Evolutionary conservation across 106 monocot genomes (phyloP).

Genomic region (Xerophyta viscosa): DNA sequence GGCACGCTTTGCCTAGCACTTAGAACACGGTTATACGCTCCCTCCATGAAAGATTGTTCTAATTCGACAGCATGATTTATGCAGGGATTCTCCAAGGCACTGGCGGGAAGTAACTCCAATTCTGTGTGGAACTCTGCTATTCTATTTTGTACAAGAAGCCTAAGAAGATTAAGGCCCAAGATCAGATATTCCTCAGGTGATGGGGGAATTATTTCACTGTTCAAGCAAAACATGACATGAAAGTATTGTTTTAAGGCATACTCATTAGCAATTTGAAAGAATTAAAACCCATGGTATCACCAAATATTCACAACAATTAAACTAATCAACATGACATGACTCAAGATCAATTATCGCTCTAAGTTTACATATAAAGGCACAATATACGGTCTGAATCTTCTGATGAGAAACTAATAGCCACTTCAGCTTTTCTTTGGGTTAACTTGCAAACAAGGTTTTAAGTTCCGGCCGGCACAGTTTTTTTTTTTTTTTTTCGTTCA

Average conservation of each 20-base stretch:
- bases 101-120: constrained; percentile 66
- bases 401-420: too few species aligned
- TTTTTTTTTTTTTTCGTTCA: too few species aligned
- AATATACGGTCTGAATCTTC: too few species aligned
- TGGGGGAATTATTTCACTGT: constrained; percentile 58
- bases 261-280: too few species aligned
- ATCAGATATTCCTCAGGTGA: constrained; percentile 83
- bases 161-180: constrained; percentile 89
- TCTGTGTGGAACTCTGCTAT: constrained; percentile 98
- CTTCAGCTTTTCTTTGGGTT: too few species aligned
- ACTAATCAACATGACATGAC: too few species aligned
- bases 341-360: too few species aligned
- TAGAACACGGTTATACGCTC: constrained; percentile 87
- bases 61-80: constrained; percentile 91
- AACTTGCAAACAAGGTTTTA: too few species aligned
- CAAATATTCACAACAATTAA: too few species aligned
- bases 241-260: neutral
- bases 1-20: constrained; percentile 83
- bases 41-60: constrained; percentile 98
- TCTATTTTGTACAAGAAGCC: constrained; percentile 91
- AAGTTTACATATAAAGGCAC: too few species aligned
- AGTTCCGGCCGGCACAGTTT: too few species aligned
- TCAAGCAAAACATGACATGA: constrained; percentile 4
- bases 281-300: too few species aligned
- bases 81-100: constrained; percentile 76